phyloP scores from a whole-genome alignment of 352 stramenopile species.

The Phytopythium aichiense region DNA sequence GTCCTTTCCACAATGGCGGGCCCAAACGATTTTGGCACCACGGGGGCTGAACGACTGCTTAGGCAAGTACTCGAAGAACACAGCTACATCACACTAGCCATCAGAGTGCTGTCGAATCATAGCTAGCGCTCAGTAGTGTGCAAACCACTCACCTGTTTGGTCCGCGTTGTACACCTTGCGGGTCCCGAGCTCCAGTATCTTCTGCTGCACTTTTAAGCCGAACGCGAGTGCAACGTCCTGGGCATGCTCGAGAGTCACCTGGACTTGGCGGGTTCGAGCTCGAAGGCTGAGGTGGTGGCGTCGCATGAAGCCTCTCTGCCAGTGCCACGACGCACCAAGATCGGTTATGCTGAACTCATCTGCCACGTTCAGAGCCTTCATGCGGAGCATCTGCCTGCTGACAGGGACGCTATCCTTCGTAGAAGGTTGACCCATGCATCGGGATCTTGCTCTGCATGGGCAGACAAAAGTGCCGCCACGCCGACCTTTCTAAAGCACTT shows the following conservation, averaged over 20 bases:
- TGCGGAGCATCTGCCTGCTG: not conserved
- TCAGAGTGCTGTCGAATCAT: too few species aligned
- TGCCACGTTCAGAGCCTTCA: not conserved
- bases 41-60: constrained; percentile 7
- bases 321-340: constrained; percentile 6
- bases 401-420: not conserved
- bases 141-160: constrained; percentile 9
- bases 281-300: constrained; percentile 10
- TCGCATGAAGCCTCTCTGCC: constrained; percentile 4
- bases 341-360: not conserved
- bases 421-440: not conserved
- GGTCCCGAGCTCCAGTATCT: constrained; percentile 10
- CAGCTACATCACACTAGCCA: constrained; percentile 5
- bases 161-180: constrained; percentile 11
- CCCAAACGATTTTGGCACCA: constrained; percentile 16
- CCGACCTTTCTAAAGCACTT: not conserved
- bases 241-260: constrained; percentile 6
- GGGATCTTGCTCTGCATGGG: not conserved
- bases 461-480: not conserved
- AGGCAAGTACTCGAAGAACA: constrained; percentile 17
- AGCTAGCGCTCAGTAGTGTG: not conserved
- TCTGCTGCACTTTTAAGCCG: not conserved
- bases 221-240: not conserved
- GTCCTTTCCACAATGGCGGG: constrained; percentile 9
- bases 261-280: constrained; percentile 4